phyloP scores from a whole-genome alignment of 2,329 filamentous ascomycete genomes.

The Fusarium sp. region DNA sequence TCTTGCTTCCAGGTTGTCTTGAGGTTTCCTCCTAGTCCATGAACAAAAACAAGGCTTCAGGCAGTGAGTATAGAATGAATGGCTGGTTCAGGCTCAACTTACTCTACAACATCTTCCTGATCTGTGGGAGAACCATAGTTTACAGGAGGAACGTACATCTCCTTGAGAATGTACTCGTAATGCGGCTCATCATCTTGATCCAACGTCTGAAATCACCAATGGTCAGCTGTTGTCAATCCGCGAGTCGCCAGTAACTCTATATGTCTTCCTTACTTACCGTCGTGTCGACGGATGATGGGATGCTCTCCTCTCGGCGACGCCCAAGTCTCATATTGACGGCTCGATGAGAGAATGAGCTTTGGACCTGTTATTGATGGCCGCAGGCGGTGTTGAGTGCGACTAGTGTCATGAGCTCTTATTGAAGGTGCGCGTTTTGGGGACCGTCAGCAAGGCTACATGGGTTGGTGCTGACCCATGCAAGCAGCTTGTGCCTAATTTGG shows the following conservation, averaged over 20 bases:
- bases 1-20: constrained; percentile 28
- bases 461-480: not conserved
- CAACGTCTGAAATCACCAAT: not conserved
- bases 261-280: not conserved
- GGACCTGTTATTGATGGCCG: not conserved
- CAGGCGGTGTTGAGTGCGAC: not conserved
- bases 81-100: not conserved
- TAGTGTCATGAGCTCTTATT: constrained; percentile 2
- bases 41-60: constrained; percentile 27
- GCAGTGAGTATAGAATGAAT: not conserved
- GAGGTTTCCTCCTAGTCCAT: constrained; percentile 32
- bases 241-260: not conserved
- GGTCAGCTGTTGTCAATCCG: not conserved
- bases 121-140: not conserved
- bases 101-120: constrained; percentile 30
- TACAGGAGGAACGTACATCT: constrained; percentile 24
- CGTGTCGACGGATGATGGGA: not conserved
- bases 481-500: not conserved
- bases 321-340: constrained; percentile 5
- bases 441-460: constrained; percentile 1
- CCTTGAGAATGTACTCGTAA: constrained; percentile 36
- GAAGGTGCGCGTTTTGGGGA: not conserved
- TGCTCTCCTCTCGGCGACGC: constrained; percentile 1
- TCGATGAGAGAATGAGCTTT: not conserved
- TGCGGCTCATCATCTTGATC: constrained; percentile 10